Evolutionary conservation across 495 filamentous ascomycete genomes (phyloP), one percentile per base, ranked within the genome.

Genomic region (Aspergillus campestris): DNA sequence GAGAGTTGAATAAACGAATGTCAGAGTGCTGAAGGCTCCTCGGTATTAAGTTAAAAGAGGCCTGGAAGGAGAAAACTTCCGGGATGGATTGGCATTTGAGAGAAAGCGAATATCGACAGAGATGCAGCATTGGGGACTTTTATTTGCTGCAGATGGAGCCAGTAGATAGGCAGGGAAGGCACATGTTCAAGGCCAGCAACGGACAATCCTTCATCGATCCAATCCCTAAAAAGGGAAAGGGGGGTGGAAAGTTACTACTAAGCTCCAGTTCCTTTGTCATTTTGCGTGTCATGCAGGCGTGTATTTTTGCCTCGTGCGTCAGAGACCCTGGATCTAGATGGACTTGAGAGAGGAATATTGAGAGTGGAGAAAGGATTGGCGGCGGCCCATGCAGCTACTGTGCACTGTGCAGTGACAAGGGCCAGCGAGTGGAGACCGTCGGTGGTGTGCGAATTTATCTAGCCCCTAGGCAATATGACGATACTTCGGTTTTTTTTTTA

Each of bases 241-340:
- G 29, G 18, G 24, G 14, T 37, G 34, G 11, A 50, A 45, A 40
- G 30, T 47, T 44, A 39, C 46, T 42, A 14, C 38, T 46, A 40
- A 48, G 49, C 49, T 55, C 49, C 53, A 55, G 49, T 50, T 51
- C 48, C 44, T 51, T 60, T 60, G 54, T 60, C 58, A 51, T 60
- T 60, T 57, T 49, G 53, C 60, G 60, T 56, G 55, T 57, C 55
- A 50, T 61, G 60, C 60, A 64, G 55, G 52, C 18, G 18, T 53
- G 57, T 60, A 60, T 55, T 60, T 57, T 55, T 56, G 49, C 51
- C 54, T 59, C 53, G 55, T 58, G 58, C 55, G 58, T 63, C 53
- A 64, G 50, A 55, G 57, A 60, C 53, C 53, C 60, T 60, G 53
- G 55, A 64, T 61, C 60, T 64, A 64, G 53, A 64, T 60, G 56